Base-by-base conservation (phyloP, 2,329 filamentous ascomycete species). In the Nemania sp. region DNA sequence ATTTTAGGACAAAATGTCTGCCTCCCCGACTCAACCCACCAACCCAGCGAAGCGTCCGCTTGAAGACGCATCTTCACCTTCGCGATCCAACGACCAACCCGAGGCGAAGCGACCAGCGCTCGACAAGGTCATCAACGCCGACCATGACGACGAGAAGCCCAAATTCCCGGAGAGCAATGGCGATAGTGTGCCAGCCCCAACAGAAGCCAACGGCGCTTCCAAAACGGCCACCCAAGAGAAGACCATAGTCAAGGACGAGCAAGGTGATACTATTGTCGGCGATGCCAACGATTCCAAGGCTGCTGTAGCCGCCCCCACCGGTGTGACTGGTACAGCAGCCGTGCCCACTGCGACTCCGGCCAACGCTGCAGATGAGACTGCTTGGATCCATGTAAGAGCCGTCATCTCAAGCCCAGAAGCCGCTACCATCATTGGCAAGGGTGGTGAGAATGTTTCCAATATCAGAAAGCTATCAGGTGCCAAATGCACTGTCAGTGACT, bases 401-500 rank as follows among this genome's bases (percentile, higher is more conserved):
- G 94, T 98, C 76, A 99, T 99, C 76, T 97, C 95, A 60, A 99
- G 95, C 81, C 93, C 94, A 53, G 96, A 99, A 82, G 96, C 96
- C 73, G 96, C 96, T 45, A 99, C 96, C 56, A 93, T 98, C 73
- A 99, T 99, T 81, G 96, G 96, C 78, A 99, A 99, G 84, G 95
- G 94, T 71, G 96, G 96, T 79, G 96, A 99, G 85, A 99, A 99
- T 78, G 96, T 99, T 55, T 97, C 94, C 74, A 93, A 97, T 83
- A 98, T 99, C 78, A 90, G 96, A 74, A 93, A 93, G 79, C 87
- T 97, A 83, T 98, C 96, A 60, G 94, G 94, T 76, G 96, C 96
- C 73, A 98, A 98, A 84, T 99, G 96, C 85, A 99, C 96, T 55
- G 96, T 99, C 75, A 98, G 94, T 83, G 96, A 99, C 82, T 99